Conservation (phyloP, 208 protist genomes). For the Leishmania tropica region DNA sequence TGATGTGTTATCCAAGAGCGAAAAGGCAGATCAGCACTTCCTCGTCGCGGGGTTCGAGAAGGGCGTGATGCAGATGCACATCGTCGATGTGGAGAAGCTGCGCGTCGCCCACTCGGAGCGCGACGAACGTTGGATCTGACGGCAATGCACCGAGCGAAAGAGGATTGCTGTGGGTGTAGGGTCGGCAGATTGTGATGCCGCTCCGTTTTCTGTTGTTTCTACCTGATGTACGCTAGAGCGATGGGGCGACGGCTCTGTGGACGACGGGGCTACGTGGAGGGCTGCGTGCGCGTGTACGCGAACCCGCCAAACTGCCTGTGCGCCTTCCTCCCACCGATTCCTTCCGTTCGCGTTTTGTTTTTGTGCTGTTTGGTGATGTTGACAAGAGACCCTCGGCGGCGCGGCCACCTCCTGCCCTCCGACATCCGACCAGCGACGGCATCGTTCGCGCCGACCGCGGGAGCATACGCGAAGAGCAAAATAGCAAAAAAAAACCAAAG, state of each 20-base stretch:
- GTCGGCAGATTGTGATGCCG: neutral
- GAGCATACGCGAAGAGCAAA: neutral
- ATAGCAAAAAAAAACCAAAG: neutral
- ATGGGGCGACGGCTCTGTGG: neutral
- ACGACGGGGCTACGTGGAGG: neutral
- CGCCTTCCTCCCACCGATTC: neutral
- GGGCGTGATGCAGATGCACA: constrained; percentile 76
- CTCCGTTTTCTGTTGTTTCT: constrained; percentile 7
- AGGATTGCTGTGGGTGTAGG: neutral
- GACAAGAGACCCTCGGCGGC: neutral
- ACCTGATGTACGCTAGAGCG: constrained; percentile 2
- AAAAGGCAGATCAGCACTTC: constrained; percentile 49
- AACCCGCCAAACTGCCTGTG: neutral
- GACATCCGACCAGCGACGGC: neutral
- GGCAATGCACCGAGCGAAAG: neutral
- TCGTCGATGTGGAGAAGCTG: constrained; percentile 44
- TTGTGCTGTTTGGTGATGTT: neutral
- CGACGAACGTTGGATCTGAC: constrained; percentile 71
- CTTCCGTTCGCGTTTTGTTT: too few relatives aligned
- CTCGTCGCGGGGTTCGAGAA: constrained; percentile 79
- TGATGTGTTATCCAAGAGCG: constrained; percentile 50
- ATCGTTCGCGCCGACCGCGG: neutral
- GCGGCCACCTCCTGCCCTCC: too few relatives aligned
- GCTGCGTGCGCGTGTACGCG: neutral
- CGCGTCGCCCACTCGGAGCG: constrained; percentile 47